Percentiles rank a stretch among this genome's conserved stretches.
phyloP scores from a whole-genome alignment of 2,329 filamentous ascomycete genomes.

The Colletotrichum spaethianum region DNA sequence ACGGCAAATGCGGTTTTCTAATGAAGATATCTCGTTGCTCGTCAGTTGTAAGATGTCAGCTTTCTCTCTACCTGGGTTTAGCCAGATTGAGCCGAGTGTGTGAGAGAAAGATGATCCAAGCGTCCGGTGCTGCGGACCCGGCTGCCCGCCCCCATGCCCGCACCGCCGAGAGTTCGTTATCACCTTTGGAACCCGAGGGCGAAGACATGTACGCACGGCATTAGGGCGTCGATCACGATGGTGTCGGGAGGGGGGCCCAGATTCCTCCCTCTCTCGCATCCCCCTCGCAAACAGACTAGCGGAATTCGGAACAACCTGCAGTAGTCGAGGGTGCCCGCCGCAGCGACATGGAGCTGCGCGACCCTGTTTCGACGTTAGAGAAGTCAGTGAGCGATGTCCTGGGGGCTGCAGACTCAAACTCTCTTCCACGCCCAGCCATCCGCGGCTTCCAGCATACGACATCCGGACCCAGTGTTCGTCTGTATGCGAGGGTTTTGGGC shows the following conservation, averaged over 20 bases:
- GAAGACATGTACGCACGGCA: neutral
- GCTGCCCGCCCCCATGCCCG: neutral
- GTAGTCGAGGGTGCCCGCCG: neutral
- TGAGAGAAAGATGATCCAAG: neutral
- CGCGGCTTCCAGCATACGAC: slow-evolving; percentile 6
- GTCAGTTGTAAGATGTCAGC: neutral
- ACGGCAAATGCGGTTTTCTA: neutral
- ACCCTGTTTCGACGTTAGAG: slow-evolving; percentile 2
- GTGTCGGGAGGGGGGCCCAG: neutral
- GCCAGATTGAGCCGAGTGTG: neutral
- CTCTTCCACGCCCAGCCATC: slow-evolving; percentile 14
- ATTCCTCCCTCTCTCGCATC: neutral
- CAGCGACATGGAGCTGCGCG: neutral
- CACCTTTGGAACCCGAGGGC: neutral
- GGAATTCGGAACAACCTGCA: slow-evolving; percentile 1
- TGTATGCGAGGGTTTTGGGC: slow-evolving; percentile 16
- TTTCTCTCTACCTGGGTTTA: neutral
- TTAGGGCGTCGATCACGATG: neutral
- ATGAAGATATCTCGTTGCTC: neutral
- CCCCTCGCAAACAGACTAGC: neutral
- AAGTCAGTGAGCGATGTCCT: neutral
- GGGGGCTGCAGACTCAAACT: slow-evolving; percentile 26
- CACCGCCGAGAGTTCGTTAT: neutral
- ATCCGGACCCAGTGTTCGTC: slow-evolving; percentile 33
- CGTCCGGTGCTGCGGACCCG: neutral